Percentiles rank a stretch among this genome's conserved stretches.
These are phyloP conservation scores for Saccharomycopsis guyanensis DNA, from an alignment of 805 yeast genomes.

Conservation along the genomic window DNA sequence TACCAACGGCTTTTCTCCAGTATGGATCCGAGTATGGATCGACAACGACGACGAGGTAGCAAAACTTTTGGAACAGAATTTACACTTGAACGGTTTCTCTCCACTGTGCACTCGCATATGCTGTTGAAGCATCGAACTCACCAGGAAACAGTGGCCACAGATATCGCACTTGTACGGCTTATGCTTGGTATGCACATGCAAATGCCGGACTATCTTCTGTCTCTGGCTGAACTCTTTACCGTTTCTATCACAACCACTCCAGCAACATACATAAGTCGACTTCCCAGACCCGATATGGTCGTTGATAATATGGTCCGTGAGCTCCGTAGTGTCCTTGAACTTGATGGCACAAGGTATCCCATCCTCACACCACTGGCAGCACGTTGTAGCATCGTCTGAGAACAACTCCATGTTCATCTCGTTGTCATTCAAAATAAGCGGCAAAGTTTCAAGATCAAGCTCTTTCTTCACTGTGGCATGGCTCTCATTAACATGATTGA, in stretches of 20 bases:
- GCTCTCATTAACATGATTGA: constrained; percentile 48
- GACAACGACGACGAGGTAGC: constrained; percentile 78
- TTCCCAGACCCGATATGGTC: constrained; percentile 72
- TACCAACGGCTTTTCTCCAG: constrained; percentile 80
- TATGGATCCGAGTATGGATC: constrained; percentile 78
- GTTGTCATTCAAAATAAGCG: not conserved
- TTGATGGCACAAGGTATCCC: not conserved
- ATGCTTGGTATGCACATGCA: constrained; percentile 81
- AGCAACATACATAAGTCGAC: constrained; percentile 58
- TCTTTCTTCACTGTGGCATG: constrained; percentile 30
- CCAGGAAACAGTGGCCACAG: constrained; percentile 70
- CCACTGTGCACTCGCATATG: constrained; percentile 85
- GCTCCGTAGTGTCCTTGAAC: constrained; percentile 48
- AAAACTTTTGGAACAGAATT: constrained; percentile 65
- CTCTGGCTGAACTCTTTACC: constrained; percentile 65
- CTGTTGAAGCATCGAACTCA: constrained; percentile 68
- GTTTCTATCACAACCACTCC: constrained; percentile 70
- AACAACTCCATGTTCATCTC: not conserved
- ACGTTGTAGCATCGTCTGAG: constrained; percentile 1
- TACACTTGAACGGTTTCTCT: constrained; percentile 77
- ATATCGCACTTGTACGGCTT: constrained; percentile 67
- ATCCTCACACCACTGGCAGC: constrained; percentile 2
- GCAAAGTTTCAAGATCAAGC: not conserved
- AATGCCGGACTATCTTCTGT: constrained; percentile 79
- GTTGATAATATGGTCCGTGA: constrained; percentile 63